phyloP scores from a whole-genome alignment of 2,329 filamentous ascomycete species.

The Alternaria tenuissima region DNA sequence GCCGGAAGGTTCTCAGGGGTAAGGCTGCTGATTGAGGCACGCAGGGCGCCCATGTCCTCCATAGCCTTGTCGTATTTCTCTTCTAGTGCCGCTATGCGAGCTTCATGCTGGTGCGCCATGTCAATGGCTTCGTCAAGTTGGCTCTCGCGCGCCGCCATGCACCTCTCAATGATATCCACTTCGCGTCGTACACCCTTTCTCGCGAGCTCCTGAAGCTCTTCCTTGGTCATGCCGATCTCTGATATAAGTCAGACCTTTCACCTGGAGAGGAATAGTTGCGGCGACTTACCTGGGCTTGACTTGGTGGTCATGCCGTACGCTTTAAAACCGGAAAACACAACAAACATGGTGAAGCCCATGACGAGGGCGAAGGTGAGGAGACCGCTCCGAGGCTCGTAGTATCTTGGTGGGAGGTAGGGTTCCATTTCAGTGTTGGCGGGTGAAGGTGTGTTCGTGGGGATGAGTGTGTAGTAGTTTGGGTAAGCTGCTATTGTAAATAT shows the following conservation, averaged over 20 bases:
- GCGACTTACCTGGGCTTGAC: not conserved
- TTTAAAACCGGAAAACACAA: not conserved
- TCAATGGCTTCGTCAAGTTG: conserved; percentile 1
- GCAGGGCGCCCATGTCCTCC: conserved; percentile 5
- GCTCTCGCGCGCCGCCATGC: not conserved
- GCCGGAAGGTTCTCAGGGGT: not conserved
- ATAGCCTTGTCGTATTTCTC: not conserved
- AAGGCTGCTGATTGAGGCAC: not conserved
- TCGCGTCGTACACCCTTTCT: not conserved
- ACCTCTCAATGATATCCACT: not conserved
- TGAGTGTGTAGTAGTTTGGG: not conserved
- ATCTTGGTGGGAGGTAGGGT: not conserved
- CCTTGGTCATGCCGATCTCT: conserved; percentile 1
- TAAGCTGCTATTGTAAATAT: not conserved
- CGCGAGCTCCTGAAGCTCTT: not conserved
- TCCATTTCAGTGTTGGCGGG: not conserved
- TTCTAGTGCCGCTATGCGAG: conserved; percentile 2
- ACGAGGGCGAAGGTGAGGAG: not conserved
- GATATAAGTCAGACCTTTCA: not conserved
- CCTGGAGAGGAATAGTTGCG: not conserved
- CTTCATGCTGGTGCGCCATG: not conserved
- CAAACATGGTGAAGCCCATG: not conserved
- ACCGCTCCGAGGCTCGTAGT: not conserved
- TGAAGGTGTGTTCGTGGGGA: not conserved
- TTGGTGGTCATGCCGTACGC: not conserved